These are phyloP conservation scores for Naumovozyma baii DNA, from an alignment of 805 yeast genomes.

Conservation along the genomic window DNA sequence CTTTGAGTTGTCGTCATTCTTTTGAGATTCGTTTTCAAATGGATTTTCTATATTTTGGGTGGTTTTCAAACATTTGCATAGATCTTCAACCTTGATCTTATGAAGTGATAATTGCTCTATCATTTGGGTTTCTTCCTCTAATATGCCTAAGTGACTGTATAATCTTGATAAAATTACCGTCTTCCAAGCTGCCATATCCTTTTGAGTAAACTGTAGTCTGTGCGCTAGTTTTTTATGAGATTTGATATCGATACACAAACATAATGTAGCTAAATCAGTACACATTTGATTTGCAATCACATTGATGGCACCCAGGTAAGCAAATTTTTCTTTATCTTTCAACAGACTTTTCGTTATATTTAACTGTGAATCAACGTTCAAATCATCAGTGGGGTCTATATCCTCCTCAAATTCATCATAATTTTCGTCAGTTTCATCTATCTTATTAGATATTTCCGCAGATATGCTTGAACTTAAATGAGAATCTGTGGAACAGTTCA, in stretches of 20 bases:
- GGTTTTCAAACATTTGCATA: constrained; percentile 51
- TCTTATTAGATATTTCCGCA: constrained; percentile 15
- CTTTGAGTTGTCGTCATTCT: constrained; percentile 4
- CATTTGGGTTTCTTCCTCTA: constrained; percentile 73
- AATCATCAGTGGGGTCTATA: constrained; percentile 27
- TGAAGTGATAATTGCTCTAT: constrained; percentile 77
- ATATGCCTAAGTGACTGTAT: constrained; percentile 72
- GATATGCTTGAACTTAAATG: constrained; percentile 4
- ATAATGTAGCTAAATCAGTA: constrained; percentile 55
- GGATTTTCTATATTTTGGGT: constrained; percentile 46
- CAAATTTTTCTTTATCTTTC: constrained; percentile 76
- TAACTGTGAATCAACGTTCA: constrained; percentile 42
- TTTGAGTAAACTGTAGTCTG: constrained; percentile 56
- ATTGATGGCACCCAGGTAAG: constrained; percentile 79
- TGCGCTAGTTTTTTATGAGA: constrained; percentile 42
- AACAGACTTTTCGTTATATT: constrained; percentile 73
- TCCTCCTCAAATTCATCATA: constrained; percentile 35
- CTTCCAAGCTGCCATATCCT: constrained; percentile 79
- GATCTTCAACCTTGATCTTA: constrained; percentile 66
- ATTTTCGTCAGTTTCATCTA: constrained; percentile 27
- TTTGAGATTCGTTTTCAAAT: constrained; percentile 7
- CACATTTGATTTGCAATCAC: constrained; percentile 75
- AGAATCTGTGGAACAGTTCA: constrained; percentile 5
- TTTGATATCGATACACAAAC: constrained; percentile 41
- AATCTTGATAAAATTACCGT: constrained; percentile 58